phyloP scores from a whole-genome alignment of 257 asterid species.

The Solanum rostratum region DNA sequence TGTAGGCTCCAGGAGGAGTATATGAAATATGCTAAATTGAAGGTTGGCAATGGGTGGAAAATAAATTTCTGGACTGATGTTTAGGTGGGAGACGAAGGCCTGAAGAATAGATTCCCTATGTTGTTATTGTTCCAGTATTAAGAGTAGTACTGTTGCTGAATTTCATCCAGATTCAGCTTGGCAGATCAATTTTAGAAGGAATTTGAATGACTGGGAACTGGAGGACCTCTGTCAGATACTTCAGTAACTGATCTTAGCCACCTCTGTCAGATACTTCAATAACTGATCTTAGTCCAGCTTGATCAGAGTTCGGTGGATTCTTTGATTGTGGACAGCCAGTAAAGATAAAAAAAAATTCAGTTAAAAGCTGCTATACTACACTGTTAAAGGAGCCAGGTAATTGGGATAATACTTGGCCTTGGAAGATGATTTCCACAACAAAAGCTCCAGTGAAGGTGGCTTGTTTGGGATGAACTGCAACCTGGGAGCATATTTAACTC shows the following conservation, averaged over 20 bases:
- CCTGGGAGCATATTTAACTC: background rate
- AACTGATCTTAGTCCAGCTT: background rate
- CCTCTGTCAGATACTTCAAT: background rate
- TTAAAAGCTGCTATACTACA: background rate
- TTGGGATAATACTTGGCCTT: background rate
- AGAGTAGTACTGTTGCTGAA: background rate
- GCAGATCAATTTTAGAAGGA: background rate
- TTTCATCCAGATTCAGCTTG: background rate
- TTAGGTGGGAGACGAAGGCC: background rate
- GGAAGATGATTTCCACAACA: background rate
- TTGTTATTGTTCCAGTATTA: background rate
- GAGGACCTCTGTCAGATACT: background rate
- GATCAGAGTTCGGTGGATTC: background rate
- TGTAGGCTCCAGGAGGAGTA: background rate
- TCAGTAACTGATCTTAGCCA: background rate
- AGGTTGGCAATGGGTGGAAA: background rate
- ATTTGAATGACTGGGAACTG: background rate
- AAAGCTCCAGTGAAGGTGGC: background rate
- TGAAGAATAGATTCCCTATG: background rate
- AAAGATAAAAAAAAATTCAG: background rate
- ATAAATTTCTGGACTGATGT: background rate
- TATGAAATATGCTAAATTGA: background rate
- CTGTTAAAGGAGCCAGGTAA: background rate
- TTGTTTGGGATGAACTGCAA: background rate
- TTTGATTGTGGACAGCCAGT: background rate